Conservation (phyloP, 331 rosid species). For the Arachis monticola region DNA sequence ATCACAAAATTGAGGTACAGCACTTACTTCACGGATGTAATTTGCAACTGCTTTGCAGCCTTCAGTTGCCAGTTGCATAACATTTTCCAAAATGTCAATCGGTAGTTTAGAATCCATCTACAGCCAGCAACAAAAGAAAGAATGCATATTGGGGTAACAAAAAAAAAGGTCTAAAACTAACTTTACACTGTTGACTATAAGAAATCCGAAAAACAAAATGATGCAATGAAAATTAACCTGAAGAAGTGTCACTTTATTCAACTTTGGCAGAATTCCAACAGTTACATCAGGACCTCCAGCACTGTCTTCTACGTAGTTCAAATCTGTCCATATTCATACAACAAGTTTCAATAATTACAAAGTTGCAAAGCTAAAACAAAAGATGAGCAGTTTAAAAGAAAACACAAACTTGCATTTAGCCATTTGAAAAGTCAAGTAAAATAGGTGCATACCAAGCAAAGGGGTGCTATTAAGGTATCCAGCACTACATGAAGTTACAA, state of each 20-base stretch:
- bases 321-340: constrained; percentile 54
- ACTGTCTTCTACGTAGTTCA: constrained; percentile 94
- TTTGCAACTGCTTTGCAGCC: constrained; percentile 97
- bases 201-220: constrained; percentile 4
- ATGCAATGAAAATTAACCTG: constrained; percentile 58
- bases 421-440: constrained; percentile 15
- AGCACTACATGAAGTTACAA: constrained; percentile 90
- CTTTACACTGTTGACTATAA: not conserved
- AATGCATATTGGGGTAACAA: not conserved
- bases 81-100: constrained; percentile 78
- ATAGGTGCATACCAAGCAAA: constrained; percentile 66
- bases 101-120: constrained; percentile 95
- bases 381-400: constrained; percentile 10
- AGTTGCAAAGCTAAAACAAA: constrained; percentile 5
- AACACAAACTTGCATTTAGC: constrained; percentile 13
- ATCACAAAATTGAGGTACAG: not conserved
- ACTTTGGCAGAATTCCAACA: constrained; percentile 77
- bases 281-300: constrained; percentile 98
- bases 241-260: constrained; percentile 87
- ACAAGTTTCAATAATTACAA: constrained; percentile 13
- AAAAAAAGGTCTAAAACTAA: too few relatives aligned
- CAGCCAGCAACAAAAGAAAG: constrained; percentile 32
- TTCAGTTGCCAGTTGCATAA: constrained; percentile 87
- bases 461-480: constrained; percentile 90
- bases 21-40: constrained; percentile 72